A percentile compares a stretch with the other conserved stretches of the same genome.
These are phyloP conservation scores for Calonectria naviculata DNA, from an alignment of 2,329 filamentous ascomycete species.

Conservation along the genomic window DNA sequence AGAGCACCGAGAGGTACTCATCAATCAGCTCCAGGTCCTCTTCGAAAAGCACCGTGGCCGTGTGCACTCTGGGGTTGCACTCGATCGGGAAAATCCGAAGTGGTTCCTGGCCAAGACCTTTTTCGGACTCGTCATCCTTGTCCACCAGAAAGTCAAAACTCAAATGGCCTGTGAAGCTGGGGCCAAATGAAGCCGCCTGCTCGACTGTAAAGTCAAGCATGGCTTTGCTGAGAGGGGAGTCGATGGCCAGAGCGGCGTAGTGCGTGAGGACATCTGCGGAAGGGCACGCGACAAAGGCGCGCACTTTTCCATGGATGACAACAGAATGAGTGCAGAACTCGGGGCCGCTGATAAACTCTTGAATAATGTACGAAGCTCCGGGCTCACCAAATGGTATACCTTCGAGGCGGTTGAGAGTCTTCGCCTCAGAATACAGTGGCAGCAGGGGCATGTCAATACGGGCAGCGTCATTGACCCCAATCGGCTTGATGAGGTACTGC, in stretches of 20 bases:
- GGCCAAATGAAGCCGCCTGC: constrained; percentile 63
- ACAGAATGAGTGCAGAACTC: constrained; percentile 81
- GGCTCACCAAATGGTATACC: constrained; percentile 55
- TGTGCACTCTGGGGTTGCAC: constrained; percentile 77
- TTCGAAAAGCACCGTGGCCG: constrained; percentile 71
- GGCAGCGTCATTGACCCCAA: constrained; percentile 69
- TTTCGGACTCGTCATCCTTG: constrained; percentile 14
- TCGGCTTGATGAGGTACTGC: constrained; percentile 74
- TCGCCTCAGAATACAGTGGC: constrained; percentile 61
- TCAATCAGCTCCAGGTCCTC: constrained; percentile 58
- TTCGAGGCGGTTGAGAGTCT: constrained; percentile 67
- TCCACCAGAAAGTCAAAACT: constrained; percentile 74
- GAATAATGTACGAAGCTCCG: constrained; percentile 58
- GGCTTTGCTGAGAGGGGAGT: constrained; percentile 64
- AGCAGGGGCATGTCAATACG: constrained; percentile 73
- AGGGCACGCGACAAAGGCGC: constrained; percentile 74
- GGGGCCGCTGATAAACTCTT: constrained; percentile 70
- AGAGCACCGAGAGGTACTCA: constrained; percentile 64
- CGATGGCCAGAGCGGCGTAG: constrained; percentile 68
- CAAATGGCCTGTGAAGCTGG: constrained; percentile 73
- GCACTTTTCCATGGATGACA: constrained; percentile 72
- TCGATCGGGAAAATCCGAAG: constrained; percentile 71
- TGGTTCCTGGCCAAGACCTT: constrained; percentile 37
- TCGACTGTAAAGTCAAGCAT: constrained; percentile 74
- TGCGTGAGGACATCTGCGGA: constrained; percentile 73